Base-by-base conservation (phyloP, 2,329 filamentous ascomycete species). In the Blastomyces percursus region DNA sequence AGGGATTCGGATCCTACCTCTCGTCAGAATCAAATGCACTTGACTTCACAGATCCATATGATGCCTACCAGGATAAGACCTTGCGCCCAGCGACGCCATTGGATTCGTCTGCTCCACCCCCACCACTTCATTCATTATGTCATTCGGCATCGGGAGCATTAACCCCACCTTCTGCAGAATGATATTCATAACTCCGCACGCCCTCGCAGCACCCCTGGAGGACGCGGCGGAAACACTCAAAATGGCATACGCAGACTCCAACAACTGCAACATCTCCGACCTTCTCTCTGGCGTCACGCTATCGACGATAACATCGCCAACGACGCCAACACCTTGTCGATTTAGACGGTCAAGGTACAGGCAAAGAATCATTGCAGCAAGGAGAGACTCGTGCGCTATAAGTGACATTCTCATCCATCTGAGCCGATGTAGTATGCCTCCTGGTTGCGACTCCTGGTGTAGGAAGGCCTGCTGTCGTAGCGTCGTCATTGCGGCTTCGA, bases 401-500 rank as follows among this genome's bases (percentile, higher is more conserved):
- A 87, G 72, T 0, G 81, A 82, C 2, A 80, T 81, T 24, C 85
- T 70, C 66, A 86, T 85, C 81, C 83, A 86, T 5, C 79, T 77
- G 46, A 81, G 78, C 38, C 77, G 74, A 64, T 77, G 74, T 16
- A 87, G 72, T 32, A 82, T 74, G 6, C 81, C 81, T 0, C 83
- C 83, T 0, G 83, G 82, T 62, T 79, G 78, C 6, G 76, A 79
- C 50, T 83, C 80, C 27, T 77, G 72, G 67, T 93, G 82, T 19
- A 96, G 80, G 14, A 87, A 88, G 42, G 84, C 82, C 70, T 97
- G 85, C 67, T 93, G 89, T 32, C 83, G 81, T 48, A 99, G 80
- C 59, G 94, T 86, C 66, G 88, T 86, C 80, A 96, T 81, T 0
- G 91, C 90, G 1, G 92, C 89, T 69, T 96, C 90, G 48, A 97